These are phyloP conservation scores for Canna indica DNA, from an alignment of 176 grass and related monocot genomes.

Conservation along the genomic window DNA sequence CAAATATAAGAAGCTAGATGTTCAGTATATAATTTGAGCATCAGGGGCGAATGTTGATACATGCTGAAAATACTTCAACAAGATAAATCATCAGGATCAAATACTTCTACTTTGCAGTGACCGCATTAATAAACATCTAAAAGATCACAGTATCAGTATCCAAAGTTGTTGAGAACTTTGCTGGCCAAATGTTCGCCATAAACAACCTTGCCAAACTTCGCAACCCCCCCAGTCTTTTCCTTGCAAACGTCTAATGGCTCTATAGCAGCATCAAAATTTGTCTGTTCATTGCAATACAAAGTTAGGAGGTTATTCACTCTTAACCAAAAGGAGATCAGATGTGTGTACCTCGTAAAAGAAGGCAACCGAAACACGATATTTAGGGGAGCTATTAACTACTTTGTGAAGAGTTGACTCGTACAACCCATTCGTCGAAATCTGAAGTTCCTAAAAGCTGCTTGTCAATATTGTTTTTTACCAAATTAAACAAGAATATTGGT, in stretches of 20 bases:
- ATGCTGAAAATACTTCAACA: too few relatives aligned
- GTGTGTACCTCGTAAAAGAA: conserved; percentile 73
- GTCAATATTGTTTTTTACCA: not conserved
- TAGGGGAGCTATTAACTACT: conserved; percentile 59
- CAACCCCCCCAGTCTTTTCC: conserved; percentile 40
- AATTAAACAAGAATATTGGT: not conserved
- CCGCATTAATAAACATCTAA: too few relatives aligned
- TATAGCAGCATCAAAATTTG: conserved; percentile 64
- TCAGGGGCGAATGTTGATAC: too few relatives aligned
- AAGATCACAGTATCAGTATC: too few relatives aligned
- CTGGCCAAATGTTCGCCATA: conserved; percentile 72
- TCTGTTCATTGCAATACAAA: conserved; percentile 28
- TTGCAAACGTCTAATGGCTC: conserved; percentile 55
- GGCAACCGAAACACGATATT: conserved; percentile 71
- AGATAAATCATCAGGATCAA: too few relatives aligned
- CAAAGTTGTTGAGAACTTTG: conserved; percentile 66
- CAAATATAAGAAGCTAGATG: too few relatives aligned
- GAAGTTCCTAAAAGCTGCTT: not conserved
- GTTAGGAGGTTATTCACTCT: not conserved
- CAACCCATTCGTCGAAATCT: conserved; percentile 94
- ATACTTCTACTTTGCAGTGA: too few relatives aligned
- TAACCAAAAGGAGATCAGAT: not conserved
- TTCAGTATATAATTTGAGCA: too few relatives aligned
- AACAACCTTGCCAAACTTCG: conserved; percentile 48
- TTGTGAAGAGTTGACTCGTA: conserved; percentile 77